Evolutionary conservation across 2,329 filamentous ascomycete species (phyloP).

Genomic region (Pseudogymnoascus sp.): DNA sequence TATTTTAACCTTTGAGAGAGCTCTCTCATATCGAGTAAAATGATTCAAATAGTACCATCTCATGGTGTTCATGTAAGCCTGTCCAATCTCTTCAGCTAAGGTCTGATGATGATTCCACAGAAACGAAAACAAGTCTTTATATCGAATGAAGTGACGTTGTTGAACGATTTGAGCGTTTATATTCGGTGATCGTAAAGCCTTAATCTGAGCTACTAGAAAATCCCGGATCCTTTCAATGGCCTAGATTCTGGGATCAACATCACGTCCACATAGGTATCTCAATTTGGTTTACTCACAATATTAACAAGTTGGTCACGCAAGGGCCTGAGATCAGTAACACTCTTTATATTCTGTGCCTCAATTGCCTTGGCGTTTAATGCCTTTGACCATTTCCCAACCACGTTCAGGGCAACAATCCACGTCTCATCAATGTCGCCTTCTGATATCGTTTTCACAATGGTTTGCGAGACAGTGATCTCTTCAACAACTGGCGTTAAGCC

Average conservation of each 20-base stretch:
- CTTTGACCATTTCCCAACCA: constrained; percentile 71
- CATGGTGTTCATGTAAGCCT: constrained; percentile 97
- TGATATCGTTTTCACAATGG: constrained; percentile 73
- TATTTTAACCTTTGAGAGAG: constrained; percentile 76
- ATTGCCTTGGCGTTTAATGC: constrained; percentile 61
- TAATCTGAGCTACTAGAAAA: constrained; percentile 89
- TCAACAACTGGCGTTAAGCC: constrained; percentile 82
- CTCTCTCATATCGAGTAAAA: constrained; percentile 78
- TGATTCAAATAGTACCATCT: constrained; percentile 94
- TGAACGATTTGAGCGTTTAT: constrained; percentile 98
- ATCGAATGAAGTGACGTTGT: constrained; percentile 80
- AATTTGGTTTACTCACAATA: constrained; percentile 46
- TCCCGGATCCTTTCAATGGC: constrained; percentile 92
- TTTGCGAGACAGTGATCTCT: constrained; percentile 80
- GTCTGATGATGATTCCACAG: constrained; percentile 71
- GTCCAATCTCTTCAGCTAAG: constrained; percentile 82
- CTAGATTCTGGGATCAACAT: constrained; percentile 31
- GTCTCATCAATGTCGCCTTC: constrained; percentile 84
- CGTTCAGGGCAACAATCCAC: constrained; percentile 75
- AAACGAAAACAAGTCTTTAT: constrained; percentile 82
- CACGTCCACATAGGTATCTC: constrained; percentile 9
- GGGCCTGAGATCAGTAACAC: constrained; percentile 74
- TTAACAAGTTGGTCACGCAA: constrained; percentile 75
- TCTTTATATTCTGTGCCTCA: constrained; percentile 59
- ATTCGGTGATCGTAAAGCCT: constrained; percentile 84